These are phyloP conservation scores for Xylaria multiplex DNA, from an alignment of 2,329 filamentous ascomycete species.

Conservation along the genomic window DNA sequence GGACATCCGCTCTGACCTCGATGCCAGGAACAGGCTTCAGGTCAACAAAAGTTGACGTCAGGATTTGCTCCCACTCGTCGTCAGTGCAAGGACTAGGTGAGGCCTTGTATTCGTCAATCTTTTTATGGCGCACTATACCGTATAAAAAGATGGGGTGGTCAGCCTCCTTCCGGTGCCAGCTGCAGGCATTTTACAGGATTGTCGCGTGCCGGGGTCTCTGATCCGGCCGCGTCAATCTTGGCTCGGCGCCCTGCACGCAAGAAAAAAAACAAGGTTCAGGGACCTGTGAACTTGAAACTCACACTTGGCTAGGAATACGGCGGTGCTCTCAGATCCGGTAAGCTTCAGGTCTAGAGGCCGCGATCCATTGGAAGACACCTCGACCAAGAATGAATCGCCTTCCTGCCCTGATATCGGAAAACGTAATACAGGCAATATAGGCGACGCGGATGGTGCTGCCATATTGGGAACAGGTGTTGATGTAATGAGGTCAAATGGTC, in stretches of 20 bases:
- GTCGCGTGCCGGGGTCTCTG: constrained; percentile 35
- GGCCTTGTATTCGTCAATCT: constrained; percentile 62
- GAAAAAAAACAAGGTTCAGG: constrained; percentile 12
- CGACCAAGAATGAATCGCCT: constrained; percentile 67
- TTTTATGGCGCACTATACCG: constrained; percentile 66
- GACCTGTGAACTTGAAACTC: constrained; percentile 51
- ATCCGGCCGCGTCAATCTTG: constrained; percentile 30
- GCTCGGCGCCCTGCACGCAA: constrained; percentile 22
- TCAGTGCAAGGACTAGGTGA: constrained; percentile 65
- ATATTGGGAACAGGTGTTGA: constrained; percentile 32
- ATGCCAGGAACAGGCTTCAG: constrained; percentile 61
- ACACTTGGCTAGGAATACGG: constrained; percentile 68
- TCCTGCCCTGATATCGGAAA: constrained; percentile 66
- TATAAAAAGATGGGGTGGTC: constrained; percentile 33
- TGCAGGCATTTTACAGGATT: constrained; percentile 41
- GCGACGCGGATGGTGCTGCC: constrained; percentile 50
- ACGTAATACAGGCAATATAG: constrained; percentile 63
- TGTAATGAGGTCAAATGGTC: constrained; percentile 4
- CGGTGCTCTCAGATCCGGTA: constrained; percentile 73
- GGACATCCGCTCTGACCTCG: constrained; percentile 68
- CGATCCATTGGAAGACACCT: constrained; percentile 62
- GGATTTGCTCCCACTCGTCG: constrained; percentile 73
- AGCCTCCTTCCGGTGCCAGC: constrained; percentile 32
- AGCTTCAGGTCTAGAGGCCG: constrained; percentile 72
- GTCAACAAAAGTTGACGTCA: constrained; percentile 66